Conservation (phyloP, 2,329 filamentous ascomycete genomes). For the Alternaria alternata region DNA sequence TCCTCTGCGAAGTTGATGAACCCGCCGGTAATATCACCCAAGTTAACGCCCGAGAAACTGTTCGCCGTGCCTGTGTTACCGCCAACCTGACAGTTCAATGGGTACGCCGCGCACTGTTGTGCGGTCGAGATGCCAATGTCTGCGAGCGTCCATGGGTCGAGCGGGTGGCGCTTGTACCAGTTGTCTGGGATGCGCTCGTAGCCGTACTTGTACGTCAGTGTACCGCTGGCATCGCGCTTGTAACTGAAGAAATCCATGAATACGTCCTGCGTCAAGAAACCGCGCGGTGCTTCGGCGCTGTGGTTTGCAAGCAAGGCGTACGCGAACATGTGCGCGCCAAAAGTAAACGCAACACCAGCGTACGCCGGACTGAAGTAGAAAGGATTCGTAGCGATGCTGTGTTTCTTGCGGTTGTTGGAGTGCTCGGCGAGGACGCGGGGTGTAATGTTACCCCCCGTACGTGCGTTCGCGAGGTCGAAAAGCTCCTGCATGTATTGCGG, state of each 20-base stretch:
- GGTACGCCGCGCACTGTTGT: not conserved
- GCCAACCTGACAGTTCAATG: not conserved
- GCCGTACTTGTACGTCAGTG: not conserved
- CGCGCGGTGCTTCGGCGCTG: not conserved
- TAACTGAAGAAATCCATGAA: not conserved
- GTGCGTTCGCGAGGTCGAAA: not conserved
- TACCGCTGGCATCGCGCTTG: not conserved
- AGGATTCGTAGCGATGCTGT: not conserved
- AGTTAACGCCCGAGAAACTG: not conserved
- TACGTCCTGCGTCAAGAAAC: not conserved
- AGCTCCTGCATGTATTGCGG: not conserved
- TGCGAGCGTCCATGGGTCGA: not conserved
- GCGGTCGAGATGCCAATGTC: not conserved
- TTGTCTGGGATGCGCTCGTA: not conserved
- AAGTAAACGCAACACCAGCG: not conserved
- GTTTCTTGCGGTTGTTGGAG: not conserved
- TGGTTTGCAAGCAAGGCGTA: not conserved
- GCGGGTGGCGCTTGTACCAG: not conserved
- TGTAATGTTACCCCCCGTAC: not conserved
- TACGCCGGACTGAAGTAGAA: not conserved
- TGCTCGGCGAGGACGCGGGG: not conserved
- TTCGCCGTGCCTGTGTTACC: not conserved
- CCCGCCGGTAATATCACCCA: not conserved
- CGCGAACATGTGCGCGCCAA: not conserved
- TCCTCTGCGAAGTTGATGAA: not conserved